These are phyloP conservation scores for Papilionanthe hybrid DNA, from an alignment of 116 monocot species.

Conservation along the genomic window DNA sequence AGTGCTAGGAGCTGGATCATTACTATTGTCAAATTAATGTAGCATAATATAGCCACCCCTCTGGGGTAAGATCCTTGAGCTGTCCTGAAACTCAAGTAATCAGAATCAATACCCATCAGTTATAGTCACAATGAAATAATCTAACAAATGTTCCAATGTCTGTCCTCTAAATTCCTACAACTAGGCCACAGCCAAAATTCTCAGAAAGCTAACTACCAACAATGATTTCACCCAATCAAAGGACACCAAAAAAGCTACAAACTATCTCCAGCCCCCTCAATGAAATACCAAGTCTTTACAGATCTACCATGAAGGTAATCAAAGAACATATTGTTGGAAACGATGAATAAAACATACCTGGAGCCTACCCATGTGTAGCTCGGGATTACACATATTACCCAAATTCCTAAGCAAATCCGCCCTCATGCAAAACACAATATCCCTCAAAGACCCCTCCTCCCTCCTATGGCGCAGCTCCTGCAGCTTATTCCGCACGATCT, in stretches of 20 bases:
- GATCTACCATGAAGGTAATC: too few relatives aligned
- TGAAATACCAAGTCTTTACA: too few relatives aligned
- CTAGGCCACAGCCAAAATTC: neutral
- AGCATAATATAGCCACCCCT: too few relatives aligned
- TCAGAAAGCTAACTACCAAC: neutral
- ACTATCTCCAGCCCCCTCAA: too few relatives aligned
- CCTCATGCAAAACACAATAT: slow-evolving; percentile 88
- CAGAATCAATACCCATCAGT: too few relatives aligned
- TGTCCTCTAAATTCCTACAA: neutral
- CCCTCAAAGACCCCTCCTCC: slow-evolving; percentile 79
- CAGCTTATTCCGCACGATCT: slow-evolving; percentile 81
- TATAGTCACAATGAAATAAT: too few relatives aligned
- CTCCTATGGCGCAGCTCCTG: slow-evolving; percentile 66
- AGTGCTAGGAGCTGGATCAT: too few relatives aligned
- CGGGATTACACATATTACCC: slow-evolving; percentile 91
- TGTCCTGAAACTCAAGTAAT: too few relatives aligned
- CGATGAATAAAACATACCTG: slow-evolving; percentile 44
- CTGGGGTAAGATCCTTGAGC: too few relatives aligned
- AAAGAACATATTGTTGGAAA: too few relatives aligned
- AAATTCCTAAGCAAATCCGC: slow-evolving; percentile 81
- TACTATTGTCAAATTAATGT: too few relatives aligned
- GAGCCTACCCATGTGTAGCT: slow-evolving; percentile 85
- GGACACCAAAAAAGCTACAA: neutral
- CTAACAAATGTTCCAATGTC: too few relatives aligned
- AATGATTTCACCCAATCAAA: neutral